Conservation (phyloP, 495 filamentous ascomycete genomes). For the Lasiosphaeria ovina region DNA sequence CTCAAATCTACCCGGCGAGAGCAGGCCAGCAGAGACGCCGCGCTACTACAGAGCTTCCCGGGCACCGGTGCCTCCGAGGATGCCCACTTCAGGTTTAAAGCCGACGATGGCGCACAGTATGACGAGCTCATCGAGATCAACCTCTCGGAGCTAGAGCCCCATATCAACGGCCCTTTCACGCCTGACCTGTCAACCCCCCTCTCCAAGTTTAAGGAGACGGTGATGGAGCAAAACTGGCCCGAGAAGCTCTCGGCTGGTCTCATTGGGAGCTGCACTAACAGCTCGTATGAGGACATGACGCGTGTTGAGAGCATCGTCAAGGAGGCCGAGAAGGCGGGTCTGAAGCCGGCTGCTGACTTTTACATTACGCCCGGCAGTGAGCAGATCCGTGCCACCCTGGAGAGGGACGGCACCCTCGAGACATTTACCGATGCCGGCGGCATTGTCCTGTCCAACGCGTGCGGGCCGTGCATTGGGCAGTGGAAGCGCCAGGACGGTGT, state of each 20-base stretch:
- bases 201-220: conserved; percentile 79
- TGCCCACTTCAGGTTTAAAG: conserved; percentile 51
- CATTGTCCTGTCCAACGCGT: conserved; percentile 89
- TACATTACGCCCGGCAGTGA: conserved; percentile 96
- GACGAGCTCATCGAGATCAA: conserved; percentile 92
- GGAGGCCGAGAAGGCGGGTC: conserved; percentile 79
- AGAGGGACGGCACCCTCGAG: conserved; percentile 76
- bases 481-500: conserved; percentile 90
- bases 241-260: conserved; percentile 85
- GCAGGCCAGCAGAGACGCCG: conserved; percentile 64
- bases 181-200: conserved; percentile 91
- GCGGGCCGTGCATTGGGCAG: conserved; percentile 92
- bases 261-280: conserved; percentile 98
- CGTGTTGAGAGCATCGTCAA: conserved; percentile 87
- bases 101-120: conserved; percentile 80
- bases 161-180: conserved; percentile 97
- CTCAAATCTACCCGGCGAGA: conserved; percentile 78
- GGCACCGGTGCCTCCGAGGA: conserved; percentile 37
- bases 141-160: conserved; percentile 85
- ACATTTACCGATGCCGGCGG: conserved; percentile 89
- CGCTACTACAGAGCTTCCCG: conserved; percentile 46
- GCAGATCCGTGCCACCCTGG: conserved; percentile 91
- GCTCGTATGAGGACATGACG: conserved; percentile 97
- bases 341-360: conserved; percentile 86
- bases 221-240: conserved; percentile 84